Evolutionary conservation across 169 alveolate species (phyloP), one percentile per base, ranked within the genome.

Genomic region (Cryptosporidium parvum): DNA sequence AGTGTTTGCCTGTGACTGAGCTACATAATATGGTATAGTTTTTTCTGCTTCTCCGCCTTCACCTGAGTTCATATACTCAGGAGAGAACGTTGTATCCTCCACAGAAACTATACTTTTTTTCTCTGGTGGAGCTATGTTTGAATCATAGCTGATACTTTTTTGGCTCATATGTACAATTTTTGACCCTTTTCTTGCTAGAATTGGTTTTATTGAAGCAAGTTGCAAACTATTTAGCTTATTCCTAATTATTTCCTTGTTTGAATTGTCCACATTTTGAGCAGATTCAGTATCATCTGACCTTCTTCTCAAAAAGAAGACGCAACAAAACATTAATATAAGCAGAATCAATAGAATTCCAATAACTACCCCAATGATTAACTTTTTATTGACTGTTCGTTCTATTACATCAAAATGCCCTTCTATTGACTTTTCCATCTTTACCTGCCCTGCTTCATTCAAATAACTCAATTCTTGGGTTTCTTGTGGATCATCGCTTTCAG

Each of bases 1-100:
- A 26, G 89, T 65, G 44, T 59, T 80, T 44, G 89, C 89, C 35
- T 80, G 89, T 33, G 89, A 80, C n/a, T 80, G 89, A 61, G 89
- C 89, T 44, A 80, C 51, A 58, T 53, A 73, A 51, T 51, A 80
- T 16, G 75, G 68, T 12, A 29, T 2, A 9, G 89, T 39, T 8
- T 80, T 80, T 6, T 26, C 35, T 9, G 42, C 68, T 26, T 80
- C 80, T 16, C 39, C 56, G 70, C 61, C 26, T 23, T 65, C 75
- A 2, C 62, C 59, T 18, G 59, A 52, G n/a, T 44, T 80, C 75
- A 65, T 62, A 44, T 80, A 80, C 48, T 62, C 75, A 6, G 89
- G 89, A 16, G 89, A 80, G n/a, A 80, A 80, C 0, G 69, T 39
- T 48, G 89, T 80, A 65, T 80, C 89, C 56, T 80, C 89, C 3